Evolutionary conservation across 768 basidiomycete genomes (phyloP).

Genomic region (Lentinula boryana): DNA sequence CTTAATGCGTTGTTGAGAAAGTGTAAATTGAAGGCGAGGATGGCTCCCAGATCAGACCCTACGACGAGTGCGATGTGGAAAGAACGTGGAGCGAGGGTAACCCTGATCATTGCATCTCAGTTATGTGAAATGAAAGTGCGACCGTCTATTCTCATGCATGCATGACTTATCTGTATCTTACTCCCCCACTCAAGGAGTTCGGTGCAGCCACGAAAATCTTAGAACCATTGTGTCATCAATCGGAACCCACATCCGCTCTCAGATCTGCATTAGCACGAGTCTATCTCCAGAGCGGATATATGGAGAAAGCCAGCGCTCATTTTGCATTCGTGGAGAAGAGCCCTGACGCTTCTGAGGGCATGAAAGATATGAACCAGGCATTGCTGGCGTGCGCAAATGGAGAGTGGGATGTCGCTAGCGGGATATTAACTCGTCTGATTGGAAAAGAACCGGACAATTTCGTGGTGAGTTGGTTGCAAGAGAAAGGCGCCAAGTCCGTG

Average conservation of each 20-base stretch:
- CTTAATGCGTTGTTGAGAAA: constrained; percentile 55
- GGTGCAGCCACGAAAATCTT: constrained; percentile 63
- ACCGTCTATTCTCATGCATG: background rate
- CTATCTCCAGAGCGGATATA: constrained; percentile 68
- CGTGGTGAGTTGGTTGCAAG: constrained; percentile 34
- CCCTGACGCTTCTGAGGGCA: constrained; percentile 32
- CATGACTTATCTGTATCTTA: background rate
- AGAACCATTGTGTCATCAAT: constrained; percentile 54
- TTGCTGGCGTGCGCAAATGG: constrained; percentile 65
- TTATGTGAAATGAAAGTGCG: constrained; percentile 79
- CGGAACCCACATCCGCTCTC: constrained; percentile 43
- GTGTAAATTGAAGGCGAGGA: constrained; percentile 49
- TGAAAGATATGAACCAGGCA: constrained; percentile 59
- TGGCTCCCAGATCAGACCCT: constrained; percentile 26
- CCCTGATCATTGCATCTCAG: constrained; percentile 75
- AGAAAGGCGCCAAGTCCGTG: background rate
- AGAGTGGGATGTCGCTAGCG: constrained; percentile 54
- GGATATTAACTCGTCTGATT: constrained; percentile 36
- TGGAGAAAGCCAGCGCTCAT: constrained; percentile 52
- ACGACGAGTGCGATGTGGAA: constrained; percentile 66
- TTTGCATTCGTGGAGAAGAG: constrained; percentile 46
- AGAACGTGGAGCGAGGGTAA: constrained; percentile 71
- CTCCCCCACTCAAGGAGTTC: constrained; percentile 45
- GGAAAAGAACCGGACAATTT: constrained; percentile 53
- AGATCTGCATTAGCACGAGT: constrained; percentile 68